Conservation (phyloP, 495 filamentous ascomycete genomes). For the Talaromyces proteolyticus region DNA sequence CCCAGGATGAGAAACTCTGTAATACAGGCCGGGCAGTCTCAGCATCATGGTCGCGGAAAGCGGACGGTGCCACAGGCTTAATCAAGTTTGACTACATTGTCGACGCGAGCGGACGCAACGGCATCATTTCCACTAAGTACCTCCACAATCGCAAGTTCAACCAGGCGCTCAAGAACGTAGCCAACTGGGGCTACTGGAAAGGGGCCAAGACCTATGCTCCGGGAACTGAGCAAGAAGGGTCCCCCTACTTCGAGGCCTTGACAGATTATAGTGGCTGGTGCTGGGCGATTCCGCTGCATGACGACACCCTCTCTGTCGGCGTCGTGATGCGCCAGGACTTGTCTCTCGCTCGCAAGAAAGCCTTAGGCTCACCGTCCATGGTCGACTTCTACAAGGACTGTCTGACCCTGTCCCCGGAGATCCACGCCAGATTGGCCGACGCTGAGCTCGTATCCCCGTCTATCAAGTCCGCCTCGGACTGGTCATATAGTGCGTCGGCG, state of each 20-base stretch:
- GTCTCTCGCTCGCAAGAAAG: conserved; percentile 20
- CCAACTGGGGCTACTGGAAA: conserved; percentile 33
- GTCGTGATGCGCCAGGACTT: conserved; percentile 26
- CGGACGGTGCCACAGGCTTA: conserved; percentile 28
- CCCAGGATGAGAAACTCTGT: conserved; percentile 2
- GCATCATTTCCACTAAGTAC: conserved; percentile 29
- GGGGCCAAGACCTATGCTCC: conserved; percentile 12
- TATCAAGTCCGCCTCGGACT: conserved; percentile 33
- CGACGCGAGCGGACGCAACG: conserved; percentile 30
- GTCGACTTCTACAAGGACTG: conserved; percentile 33
- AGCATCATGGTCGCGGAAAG: conserved; percentile 36
- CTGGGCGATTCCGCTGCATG: conserved; percentile 29
- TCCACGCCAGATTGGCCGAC: conserved; percentile 17
- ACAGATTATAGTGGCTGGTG: conserved; percentile 26
- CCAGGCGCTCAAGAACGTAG: conserved; percentile 29
- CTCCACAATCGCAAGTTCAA: conserved; percentile 29
- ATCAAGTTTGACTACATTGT: conserved; percentile 29
- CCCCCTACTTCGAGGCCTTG: conserved; percentile 29
- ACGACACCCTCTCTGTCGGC: conserved; percentile 26
- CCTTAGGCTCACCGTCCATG: conserved; percentile 12
- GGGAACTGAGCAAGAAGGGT: conserved; percentile 14
- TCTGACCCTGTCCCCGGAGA: conserved; percentile 21
- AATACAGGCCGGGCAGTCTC: conserved; percentile 38
- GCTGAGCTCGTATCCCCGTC: conserved; percentile 25
- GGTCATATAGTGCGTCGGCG: conserved; percentile 33